Percentiles rank a stretch among this genome's conserved stretches.
Conservation (phyloP, 2,329 filamentous ascomycete species). For the Ceratocystis lukuohia region DNA sequence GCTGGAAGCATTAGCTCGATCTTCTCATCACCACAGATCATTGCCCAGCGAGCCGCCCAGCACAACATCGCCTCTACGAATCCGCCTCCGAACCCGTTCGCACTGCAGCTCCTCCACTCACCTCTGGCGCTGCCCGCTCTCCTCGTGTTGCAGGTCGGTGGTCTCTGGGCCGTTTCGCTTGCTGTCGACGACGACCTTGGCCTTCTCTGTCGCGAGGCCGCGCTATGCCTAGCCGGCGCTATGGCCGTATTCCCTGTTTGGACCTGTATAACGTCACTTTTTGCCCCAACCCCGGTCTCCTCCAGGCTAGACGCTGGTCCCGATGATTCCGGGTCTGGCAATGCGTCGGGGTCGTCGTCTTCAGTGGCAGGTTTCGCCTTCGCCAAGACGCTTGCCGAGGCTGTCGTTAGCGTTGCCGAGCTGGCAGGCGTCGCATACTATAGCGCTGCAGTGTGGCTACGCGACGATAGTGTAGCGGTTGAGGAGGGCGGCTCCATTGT, state of each 20-base stretch:
- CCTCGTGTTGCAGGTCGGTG: slow-evolving; percentile 11
- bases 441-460: slow-evolving; percentile 14
- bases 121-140: slow-evolving; percentile 14
- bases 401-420: slow-evolving; percentile 12
- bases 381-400: not conserved
- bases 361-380: not conserved
- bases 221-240: slow-evolving; percentile 13
- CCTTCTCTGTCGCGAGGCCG: slow-evolving; percentile 14
- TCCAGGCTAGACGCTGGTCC: too few species aligned
- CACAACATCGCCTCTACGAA: not conserved
- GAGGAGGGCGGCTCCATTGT: slow-evolving; percentile 16
- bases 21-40: slow-evolving; percentile 15
- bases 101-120: slow-evolving; percentile 15
- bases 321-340: not conserved
- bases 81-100: slow-evolving; percentile 11
- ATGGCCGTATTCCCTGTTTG: slow-evolving; percentile 18
- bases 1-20: slow-evolving; percentile 12
- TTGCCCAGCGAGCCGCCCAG: slow-evolving; percentile 14
- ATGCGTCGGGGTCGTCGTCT: not conserved
- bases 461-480: slow-evolving; percentile 16
- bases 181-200: slow-evolving; percentile 12
- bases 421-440: slow-evolving; percentile 16
- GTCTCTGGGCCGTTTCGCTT: slow-evolving; percentile 11
- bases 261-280: slow-evolving; percentile 13
- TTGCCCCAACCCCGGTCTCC: not conserved